These are phyloP conservation scores for Candida mesenterica DNA, from an alignment of 1,139 yeast species.

Conservation along the genomic window DNA sequence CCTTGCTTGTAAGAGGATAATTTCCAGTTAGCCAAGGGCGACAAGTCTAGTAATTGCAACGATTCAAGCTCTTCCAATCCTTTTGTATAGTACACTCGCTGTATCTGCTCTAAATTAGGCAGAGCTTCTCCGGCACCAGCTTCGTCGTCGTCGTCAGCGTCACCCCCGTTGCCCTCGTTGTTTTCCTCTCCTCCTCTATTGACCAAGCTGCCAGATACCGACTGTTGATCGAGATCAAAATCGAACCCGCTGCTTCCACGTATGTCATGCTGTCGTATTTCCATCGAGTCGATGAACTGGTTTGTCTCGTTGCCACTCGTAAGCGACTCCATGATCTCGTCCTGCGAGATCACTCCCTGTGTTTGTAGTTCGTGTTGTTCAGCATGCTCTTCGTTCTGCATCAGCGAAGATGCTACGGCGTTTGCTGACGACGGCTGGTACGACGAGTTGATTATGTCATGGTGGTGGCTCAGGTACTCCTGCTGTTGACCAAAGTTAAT, in stretches of 20 bases:
- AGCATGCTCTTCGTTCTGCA: constrained; percentile 10
- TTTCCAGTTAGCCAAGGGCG: constrained; percentile 83
- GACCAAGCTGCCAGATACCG: constrained; percentile 4
- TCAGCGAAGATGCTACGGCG: background rate
- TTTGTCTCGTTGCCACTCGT: constrained; percentile 20
- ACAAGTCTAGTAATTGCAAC: constrained; percentile 65
- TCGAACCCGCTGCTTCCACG: constrained; percentile 4
- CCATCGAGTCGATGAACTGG: constrained; percentile 9
- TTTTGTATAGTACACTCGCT: constrained; percentile 40
- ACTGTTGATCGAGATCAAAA: constrained; percentile 10
- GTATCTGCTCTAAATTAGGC: constrained; percentile 28
- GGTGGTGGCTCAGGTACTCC: constrained; percentile 4
- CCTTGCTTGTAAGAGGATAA: constrained; percentile 77
- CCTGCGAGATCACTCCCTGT: constrained; percentile 34
- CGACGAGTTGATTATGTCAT: constrained; percentile 1
- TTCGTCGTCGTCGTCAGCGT: constrained; percentile 10
- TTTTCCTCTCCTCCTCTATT: constrained; percentile 2
- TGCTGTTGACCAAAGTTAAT: constrained; percentile 7
- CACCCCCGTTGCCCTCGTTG: constrained; percentile 9
- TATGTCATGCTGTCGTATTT: constrained; percentile 6
- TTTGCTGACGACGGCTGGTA: constrained; percentile 1
- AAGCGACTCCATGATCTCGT: constrained; percentile 35
- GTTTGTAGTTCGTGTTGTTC: constrained; percentile 31
- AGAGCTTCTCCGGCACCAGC: constrained; percentile 15
- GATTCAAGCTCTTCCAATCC: constrained; percentile 59